phyloP scores from a whole-genome alignment of 805 yeast species.

The Yamadazyma kitorensis region DNA sequence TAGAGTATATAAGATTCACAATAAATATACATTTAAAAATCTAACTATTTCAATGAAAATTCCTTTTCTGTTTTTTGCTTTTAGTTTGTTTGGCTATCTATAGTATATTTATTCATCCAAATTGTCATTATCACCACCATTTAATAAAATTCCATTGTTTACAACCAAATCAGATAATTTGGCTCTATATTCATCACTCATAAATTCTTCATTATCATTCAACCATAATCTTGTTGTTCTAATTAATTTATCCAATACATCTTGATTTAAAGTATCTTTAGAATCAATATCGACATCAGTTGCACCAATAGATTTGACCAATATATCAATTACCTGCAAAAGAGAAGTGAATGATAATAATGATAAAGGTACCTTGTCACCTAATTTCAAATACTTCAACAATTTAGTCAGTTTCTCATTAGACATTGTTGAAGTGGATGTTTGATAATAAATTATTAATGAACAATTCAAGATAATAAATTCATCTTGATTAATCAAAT shows the following conservation, averaged over 20 bases:
- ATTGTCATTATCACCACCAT: conserved; percentile 19
- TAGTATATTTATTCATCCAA: not conserved
- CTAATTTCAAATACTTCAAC: conserved; percentile 22
- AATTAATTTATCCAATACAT: conserved; percentile 25
- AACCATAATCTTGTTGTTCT: conserved; percentile 29
- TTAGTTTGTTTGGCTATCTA: too few relatives aligned
- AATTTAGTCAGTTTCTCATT: conserved; percentile 18
- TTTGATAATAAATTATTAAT: conserved; percentile 21
- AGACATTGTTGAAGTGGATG: too few relatives aligned
- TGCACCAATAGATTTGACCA: conserved; percentile 13
- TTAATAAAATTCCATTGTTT: conserved; percentile 29
- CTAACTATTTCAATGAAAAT: too few relatives aligned
- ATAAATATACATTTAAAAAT: too few relatives aligned
- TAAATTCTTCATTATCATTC: conserved; percentile 19
- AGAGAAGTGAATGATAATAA: conserved; percentile 33
- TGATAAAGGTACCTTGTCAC: conserved; percentile 18
- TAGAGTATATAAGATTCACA: too few relatives aligned
- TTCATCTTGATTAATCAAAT: conserved; percentile 33
- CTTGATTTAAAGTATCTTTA: conserved; percentile 17
- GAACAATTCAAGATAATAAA: conserved; percentile 29
- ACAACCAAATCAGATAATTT: conserved; percentile 29
- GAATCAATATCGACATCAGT: conserved; percentile 1
- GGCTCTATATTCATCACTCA: conserved; percentile 23
- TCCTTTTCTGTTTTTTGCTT: too few relatives aligned
- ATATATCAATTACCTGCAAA: conserved; percentile 17